These are phyloP conservation scores for Chytriomyces sp. DNA, from an alignment of 192 early-diverging fungal genomes.

Conservation along the genomic window DNA sequence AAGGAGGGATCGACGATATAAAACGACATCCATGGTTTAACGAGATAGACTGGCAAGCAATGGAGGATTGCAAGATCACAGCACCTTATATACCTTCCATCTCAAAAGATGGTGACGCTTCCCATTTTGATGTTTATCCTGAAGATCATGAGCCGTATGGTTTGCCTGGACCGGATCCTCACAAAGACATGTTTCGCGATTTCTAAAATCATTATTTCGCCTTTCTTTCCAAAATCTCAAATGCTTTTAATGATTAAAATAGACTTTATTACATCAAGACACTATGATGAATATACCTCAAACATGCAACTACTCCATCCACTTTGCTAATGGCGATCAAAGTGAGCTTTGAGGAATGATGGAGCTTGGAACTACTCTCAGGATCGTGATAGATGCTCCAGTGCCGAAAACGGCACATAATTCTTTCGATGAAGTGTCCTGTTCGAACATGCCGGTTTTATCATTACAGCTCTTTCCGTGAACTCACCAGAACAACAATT, in stretches of 20 bases:
- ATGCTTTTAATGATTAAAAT: too few species aligned
- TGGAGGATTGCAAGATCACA: constrained; percentile 70
- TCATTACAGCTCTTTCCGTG: not conserved
- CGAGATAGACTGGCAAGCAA: constrained; percentile 85
- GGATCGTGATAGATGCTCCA: constrained; percentile 7
- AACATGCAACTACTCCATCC: constrained; percentile 13
- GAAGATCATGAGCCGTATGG: constrained; percentile 93
- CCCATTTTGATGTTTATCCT: constrained; percentile 85
- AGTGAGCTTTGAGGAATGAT: not conserved
- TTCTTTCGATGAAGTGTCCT: constrained; percentile 30
- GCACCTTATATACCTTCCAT: constrained; percentile 87
- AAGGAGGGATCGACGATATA: constrained; percentile 79
- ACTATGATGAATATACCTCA: constrained; percentile 21
- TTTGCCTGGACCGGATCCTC: constrained; percentile 65
- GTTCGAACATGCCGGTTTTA: not conserved
- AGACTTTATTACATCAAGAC: too few species aligned
- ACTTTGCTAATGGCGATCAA: constrained; percentile 24
- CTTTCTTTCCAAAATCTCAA: too few species aligned
- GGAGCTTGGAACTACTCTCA: constrained; percentile 34
- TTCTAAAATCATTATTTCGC: constrained; percentile 89
- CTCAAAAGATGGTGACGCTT: constrained; percentile 79
- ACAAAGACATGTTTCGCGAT: constrained; percentile 71
- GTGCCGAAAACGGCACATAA: constrained; percentile 30
- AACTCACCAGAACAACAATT: constrained; percentile 29
- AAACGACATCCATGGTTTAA: constrained; percentile 95